These are phyloP conservation scores for Acer yangbiense DNA, from an alignment of 345 rosid species.

Conservation along the genomic window DNA sequence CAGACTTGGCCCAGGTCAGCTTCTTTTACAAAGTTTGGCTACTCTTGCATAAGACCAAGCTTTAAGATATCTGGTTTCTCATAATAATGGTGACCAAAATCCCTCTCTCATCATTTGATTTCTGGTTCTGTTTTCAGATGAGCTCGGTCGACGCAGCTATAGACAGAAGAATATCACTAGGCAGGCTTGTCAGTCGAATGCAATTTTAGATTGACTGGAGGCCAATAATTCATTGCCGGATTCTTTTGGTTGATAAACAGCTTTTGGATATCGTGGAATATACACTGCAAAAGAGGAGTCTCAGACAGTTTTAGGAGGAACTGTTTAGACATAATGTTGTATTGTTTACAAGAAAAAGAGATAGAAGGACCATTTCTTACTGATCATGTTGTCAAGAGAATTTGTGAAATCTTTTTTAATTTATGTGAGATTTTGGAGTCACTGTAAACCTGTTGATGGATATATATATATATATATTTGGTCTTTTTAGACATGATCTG, in stretches of 20 bases:
- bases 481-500: neutral
- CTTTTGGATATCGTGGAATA: neutral
- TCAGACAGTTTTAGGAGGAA: neutral
- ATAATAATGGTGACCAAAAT: slow-evolving; percentile 16
- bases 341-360: slow-evolving; percentile 13
- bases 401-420: neutral
- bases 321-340: slow-evolving; percentile 4
- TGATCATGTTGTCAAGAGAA: neutral
- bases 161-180: slow-evolving; percentile 90
- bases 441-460: neutral
- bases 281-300: neutral
- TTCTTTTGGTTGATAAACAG: neutral
- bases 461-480: neutral
- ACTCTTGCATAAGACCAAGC: slow-evolving; percentile 51
- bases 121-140: slow-evolving; percentile 73
- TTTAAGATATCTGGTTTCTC: slow-evolving; percentile 30
- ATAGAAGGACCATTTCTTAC: slow-evolving; percentile 1
- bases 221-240: neutral
- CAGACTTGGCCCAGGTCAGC: slow-evolving; percentile 99
- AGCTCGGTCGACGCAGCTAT: slow-evolving; percentile 96
- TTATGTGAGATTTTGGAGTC: neutral
- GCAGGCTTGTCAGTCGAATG: slow-evolving; percentile 97
- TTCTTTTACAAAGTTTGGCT: slow-evolving; percentile 78
- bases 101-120: slow-evolving; percentile 34
- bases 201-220: slow-evolving; percentile 52